Conservation (phyloP, 495 filamentous ascomycete genomes). For the Aspergillus bertholletiae region DNA sequence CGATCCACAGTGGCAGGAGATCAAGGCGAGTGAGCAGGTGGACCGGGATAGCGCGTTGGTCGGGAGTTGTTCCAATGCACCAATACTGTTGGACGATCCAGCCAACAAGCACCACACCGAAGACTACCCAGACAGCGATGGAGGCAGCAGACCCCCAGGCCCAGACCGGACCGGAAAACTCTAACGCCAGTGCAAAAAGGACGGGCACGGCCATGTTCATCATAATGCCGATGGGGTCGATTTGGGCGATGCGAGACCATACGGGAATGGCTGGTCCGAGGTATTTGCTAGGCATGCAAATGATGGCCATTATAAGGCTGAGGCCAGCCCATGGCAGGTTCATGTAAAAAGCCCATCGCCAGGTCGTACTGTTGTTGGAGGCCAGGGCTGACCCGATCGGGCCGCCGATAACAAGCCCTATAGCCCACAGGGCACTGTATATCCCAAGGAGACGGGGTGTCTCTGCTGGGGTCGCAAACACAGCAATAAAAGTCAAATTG, state of each 20-base stretch:
- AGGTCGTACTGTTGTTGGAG: constrained; percentile 41
- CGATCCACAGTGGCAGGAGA: constrained; percentile 9
- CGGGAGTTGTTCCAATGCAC: constrained; percentile 11
- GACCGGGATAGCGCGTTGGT: constrained; percentile 5
- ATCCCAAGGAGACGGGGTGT: constrained; percentile 41
- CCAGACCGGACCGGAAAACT: constrained; percentile 39
- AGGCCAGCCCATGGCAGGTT: constrained; percentile 52
- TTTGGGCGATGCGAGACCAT: neutral
- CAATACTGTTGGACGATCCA: constrained; percentile 15
- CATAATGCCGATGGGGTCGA: constrained; percentile 22
- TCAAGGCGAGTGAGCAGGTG: constrained; percentile 6
- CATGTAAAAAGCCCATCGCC: constrained; percentile 65
- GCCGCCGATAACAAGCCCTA: constrained; percentile 44
- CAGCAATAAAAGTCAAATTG: constrained; percentile 38
- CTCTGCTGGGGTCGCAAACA: constrained; percentile 38
- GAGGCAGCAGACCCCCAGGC: constrained; percentile 47
- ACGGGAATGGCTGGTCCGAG: constrained; percentile 9
- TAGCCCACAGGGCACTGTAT: constrained; percentile 34
- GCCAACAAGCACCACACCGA: constrained; percentile 39
- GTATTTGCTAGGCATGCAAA: constrained; percentile 38
- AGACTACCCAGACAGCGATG: constrained; percentile 48
- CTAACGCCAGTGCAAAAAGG: constrained; percentile 17
- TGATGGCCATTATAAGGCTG: constrained; percentile 44
- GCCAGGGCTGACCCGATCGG: constrained; percentile 57
- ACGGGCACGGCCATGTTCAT: constrained; percentile 13